Evolutionary conservation across 495 filamentous ascomycete genomes (phyloP).

Genomic region (Bathelium albidoporum): DNA sequence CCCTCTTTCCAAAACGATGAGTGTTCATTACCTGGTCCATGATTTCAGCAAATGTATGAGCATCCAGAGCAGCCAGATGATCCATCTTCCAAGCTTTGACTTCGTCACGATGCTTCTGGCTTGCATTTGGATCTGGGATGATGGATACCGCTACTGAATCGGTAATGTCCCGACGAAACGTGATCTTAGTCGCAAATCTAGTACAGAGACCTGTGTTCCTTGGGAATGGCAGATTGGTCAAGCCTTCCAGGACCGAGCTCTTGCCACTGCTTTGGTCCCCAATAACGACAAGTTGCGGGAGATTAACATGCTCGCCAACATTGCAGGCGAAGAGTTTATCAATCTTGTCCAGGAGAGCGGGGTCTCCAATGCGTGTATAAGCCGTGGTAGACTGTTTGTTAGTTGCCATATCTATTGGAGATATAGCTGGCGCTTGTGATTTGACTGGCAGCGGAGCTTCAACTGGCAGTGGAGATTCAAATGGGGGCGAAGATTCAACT

Average conservation of each 20-base stretch:
- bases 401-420: no score
- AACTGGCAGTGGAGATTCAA: no score
- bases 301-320: conserved; percentile 16
- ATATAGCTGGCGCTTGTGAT: no score
- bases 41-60: conserved; percentile 21
- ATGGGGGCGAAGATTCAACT: no score
- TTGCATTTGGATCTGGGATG: conserved; percentile 32
- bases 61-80: conserved; percentile 13
- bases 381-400: no score
- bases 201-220: conserved; percentile 37
- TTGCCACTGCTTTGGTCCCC: conserved; percentile 36
- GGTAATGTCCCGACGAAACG: conserved; percentile 34
- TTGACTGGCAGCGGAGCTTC: no score
- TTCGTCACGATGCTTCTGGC: conserved; percentile 15
- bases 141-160: conserved; percentile 35
- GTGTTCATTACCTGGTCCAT: conserved; percentile 25
- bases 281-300: conserved; percentile 23
- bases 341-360: conserved; percentile 32
- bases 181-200: conserved; percentile 50
- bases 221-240: conserved; percentile 35
- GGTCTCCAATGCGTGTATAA: conserved; percentile 32
- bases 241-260: conserved; percentile 38
- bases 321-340: conserved; percentile 28
- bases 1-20: not conserved
- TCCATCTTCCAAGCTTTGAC: conserved; percentile 15